A percentile compares a stretch with the other conserved stretches of the same genome.
Conservation (phyloP, 768 basidiomycete species). For the Amanita muscaria region DNA sequence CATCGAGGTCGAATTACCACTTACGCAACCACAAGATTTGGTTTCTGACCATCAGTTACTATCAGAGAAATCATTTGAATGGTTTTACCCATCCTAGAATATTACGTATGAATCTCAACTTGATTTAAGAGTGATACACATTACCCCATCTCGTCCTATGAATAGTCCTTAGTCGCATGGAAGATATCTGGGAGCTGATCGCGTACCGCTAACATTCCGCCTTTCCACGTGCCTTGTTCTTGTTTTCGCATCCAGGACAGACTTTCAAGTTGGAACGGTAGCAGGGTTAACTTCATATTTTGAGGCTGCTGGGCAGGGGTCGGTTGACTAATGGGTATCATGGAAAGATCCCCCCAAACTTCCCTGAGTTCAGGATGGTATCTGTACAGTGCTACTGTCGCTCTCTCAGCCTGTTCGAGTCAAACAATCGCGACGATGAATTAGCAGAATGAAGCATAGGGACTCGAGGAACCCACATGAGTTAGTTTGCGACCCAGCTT, state of each 20-base stretch:
- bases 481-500: conserved; percentile 72
- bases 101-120: conserved; percentile 7
- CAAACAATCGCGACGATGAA: too few relatives aligned
- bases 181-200: not conserved
- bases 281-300: conserved; percentile 73
- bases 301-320: conserved; percentile 69
- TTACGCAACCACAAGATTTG: conserved; percentile 89
- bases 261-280: conserved; percentile 95
- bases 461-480: conserved; percentile 33
- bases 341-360: conserved; percentile 81
- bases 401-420: conserved; percentile 58
- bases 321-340: conserved; percentile 52
- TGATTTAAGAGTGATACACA: conserved; percentile 12
- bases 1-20: conserved; percentile 41
- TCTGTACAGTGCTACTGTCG: conserved; percentile 48
- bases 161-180: not conserved
- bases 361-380: conserved; percentile 75
- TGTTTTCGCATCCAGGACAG: conserved; percentile 95
- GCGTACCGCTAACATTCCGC: conserved; percentile 86
- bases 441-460: not conserved
- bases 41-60: conserved; percentile 65
- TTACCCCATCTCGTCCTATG: conserved; percentile 87
- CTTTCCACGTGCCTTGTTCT: conserved; percentile 78
- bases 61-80: conserved; percentile 94
- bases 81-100: conserved; percentile 79